Percentiles rank a stretch among this genome's conserved stretches.
Evolutionary conservation across 2,329 filamentous ascomycete genomes (phyloP).

Genomic region (Beauveria australis): DNA sequence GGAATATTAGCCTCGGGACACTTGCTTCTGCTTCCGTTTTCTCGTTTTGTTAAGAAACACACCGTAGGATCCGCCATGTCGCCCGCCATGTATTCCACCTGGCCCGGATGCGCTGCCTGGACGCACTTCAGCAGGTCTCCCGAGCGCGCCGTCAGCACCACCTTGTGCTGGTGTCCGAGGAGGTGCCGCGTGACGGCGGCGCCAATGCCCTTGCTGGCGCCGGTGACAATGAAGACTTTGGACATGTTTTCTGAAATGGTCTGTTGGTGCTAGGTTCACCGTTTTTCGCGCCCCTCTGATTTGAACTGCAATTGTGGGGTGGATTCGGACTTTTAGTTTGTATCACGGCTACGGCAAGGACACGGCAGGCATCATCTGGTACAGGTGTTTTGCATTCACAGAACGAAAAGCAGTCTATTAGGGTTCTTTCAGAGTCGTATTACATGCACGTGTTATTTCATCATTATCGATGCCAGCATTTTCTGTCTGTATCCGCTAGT

Average conservation of each 20-base stretch:
- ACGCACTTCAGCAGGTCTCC: conserved; percentile 40
- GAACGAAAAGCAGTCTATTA: no score
- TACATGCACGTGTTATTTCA: no score
- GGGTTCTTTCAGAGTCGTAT: no score
- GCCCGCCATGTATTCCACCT: conserved; percentile 47
- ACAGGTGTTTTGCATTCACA: no score
- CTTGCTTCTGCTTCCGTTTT: no score
- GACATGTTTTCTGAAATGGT: conserved; percentile 27
- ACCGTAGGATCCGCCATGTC: conserved; percentile 49
- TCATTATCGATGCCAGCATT: no score
- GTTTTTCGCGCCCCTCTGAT: background rate
- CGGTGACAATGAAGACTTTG: conserved; percentile 64
- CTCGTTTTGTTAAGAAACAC: background rate
- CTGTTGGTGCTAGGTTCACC: no score
- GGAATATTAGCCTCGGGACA: no score
- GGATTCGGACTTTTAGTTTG: background rate
- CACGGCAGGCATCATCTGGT: no score
- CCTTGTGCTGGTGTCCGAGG: conserved; percentile 45
- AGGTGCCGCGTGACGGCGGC: conserved; percentile 46
- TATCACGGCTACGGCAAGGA: background rate
- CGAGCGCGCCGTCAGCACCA: conserved; percentile 51
- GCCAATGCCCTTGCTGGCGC: conserved; percentile 56
- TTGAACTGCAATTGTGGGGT: background rate
- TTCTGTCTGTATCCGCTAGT: no score
- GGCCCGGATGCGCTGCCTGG: conserved; percentile 41